phyloP scores from a whole-genome alignment of 75 land plant genomes.

The Ceratopteris richardii region DNA sequence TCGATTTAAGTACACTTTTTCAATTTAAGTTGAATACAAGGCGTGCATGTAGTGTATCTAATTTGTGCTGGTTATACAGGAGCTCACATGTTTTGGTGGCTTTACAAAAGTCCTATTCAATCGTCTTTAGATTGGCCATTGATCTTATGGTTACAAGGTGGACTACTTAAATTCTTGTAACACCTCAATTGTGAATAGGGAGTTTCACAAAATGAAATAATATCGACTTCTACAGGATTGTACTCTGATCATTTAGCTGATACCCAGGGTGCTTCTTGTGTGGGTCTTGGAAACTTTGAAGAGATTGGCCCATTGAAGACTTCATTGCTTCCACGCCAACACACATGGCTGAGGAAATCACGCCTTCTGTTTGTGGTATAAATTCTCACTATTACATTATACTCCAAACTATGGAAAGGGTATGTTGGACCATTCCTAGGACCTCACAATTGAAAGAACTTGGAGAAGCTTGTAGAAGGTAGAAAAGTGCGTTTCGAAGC shows the following conservation, averaged over 20 bases:
- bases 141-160: conserved; percentile 87
- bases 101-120: conserved; percentile 52
- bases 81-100: conserved; percentile 96
- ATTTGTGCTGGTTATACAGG: no score
- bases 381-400: no score
- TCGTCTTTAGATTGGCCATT: conserved; percentile 50
- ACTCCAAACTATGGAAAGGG: no score
- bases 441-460: no score
- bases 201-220: not conserved
- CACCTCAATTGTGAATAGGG: not conserved
- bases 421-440: no score
- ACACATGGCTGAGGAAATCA: conserved; percentile 66
- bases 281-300: conserved; percentile 70
- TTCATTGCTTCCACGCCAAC: conserved; percentile 42
- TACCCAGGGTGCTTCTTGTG: conserved; percentile 71
- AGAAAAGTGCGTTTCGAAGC: no score
- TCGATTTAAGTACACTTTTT: no score
- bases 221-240: not conserved
- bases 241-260: not conserved
- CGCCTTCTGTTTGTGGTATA: conserved; percentile 84
- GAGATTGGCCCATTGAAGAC: conserved; percentile 75
- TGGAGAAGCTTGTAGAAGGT: no score
- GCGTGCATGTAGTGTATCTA: no score
- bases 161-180: conserved; percentile 43
- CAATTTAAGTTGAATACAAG: no score